Base-by-base conservation (phyloP, 768 basidiomycete genomes). In the Leucocoprinus leucothites region DNA sequence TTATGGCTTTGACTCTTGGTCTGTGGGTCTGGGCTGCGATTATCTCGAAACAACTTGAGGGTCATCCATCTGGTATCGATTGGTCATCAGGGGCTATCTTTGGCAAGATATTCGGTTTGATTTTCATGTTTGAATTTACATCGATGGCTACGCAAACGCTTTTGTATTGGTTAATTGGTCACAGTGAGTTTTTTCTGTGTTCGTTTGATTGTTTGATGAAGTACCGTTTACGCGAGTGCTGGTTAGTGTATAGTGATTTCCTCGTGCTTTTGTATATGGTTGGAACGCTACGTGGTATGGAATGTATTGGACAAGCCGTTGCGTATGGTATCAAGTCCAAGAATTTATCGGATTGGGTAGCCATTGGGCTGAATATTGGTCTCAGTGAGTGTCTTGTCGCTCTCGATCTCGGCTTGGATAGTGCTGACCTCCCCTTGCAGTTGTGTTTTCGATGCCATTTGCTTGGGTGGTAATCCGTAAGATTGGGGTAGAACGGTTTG, bases 141-240 rank as follows among this genome's bases (percentile, higher is more conserved):
- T 68, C 69, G 24, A 69, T 70, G 68, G 68, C 67, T 6, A 70
- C 69, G 1, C 69, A 70, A 43, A 70, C 67, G 18, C 57, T 46
- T 46, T 51, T 70, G 25, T 70, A 65, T 59, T 70, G 68, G 67
- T 65, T 70, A 28, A 66, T 70, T 34, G 56, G 59, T 11, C 67
- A 69, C 22, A 68, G 68, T 69, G 43, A n/a, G 65, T 52, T 9
- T 24, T 31, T 11, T 31, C 11, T 31, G 5, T 31, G 5, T 31
- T 31, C 31, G 31, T 31, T 5, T 11, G 31, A 11, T 6, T 45
- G 19, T 38, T 4, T 31, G 25, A 16, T 40, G 22, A 43, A 24
- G 42, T 14, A n/a, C 25, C 16, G 6, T 6, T 47, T 7, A 35
- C 44, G 26, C 16, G 31, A 21, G 18, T 22, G 21, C n/a, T n/a